Base-by-base conservation (phyloP, 2,329 filamentous ascomycete genomes). In the Aaosphaeria arxii region DNA sequence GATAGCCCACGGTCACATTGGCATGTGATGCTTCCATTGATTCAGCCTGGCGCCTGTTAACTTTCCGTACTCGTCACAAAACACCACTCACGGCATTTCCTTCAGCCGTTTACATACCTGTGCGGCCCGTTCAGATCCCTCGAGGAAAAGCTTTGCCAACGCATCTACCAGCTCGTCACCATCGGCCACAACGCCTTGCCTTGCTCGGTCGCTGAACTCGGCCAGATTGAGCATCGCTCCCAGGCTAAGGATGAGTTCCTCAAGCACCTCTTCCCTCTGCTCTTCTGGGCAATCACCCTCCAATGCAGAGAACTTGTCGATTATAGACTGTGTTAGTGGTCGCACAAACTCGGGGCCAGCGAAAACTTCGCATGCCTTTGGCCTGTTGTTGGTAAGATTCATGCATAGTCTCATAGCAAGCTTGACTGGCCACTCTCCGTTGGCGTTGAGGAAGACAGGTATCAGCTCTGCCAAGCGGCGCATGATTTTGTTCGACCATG, bases 161-260 rank as follows among this genome's bases (percentile, higher is more conserved):
- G 71, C 71, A 43, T 84, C 78, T 33, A 91, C 70, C 6, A 82
- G 74, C 61, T 66, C 71, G 49, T 63, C 61, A 36, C 54, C 69
- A 46, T 63, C 69, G 48, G 56, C 51, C 5, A 54, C 35, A 1
- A 64, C 56, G 13, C 63, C 61, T 4, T 50, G 42, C 49, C 70
- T 62, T 46, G 87, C 85, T 24, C 76, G 67, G 11, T 83, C 75
- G 61, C 85, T 90, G 63, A 89, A 86, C 66, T 96, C 91, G 6
- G 89, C 82, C 46, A 96, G 81, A 61, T 96, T 96, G 68, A 95
- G 95, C 70, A 92, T 81, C 24, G 89, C 83, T 0, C 90, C 91
- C 36, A 96, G 75, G 45, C 88, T 81, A 39, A 96, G 77, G 43
- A 96, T 81, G 11, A 96, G 77, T 43, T 83, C 80, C 56, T 95